phyloP scores from a whole-genome alignment of 2,329 filamentous ascomycete species.

The Venturia pyrina region DNA sequence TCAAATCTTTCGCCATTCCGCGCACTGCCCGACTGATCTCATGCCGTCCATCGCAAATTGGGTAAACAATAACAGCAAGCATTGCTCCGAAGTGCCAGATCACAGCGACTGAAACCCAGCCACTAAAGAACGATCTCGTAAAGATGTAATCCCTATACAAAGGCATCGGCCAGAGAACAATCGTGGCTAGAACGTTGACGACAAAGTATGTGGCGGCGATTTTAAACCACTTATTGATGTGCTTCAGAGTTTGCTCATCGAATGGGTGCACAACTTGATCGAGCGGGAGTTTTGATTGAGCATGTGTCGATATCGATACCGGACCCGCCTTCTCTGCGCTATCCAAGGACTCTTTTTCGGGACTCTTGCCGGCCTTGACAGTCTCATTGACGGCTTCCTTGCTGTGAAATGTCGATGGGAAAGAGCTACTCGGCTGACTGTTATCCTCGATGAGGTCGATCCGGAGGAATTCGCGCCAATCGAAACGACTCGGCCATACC shows the following conservation, averaged over 20 bases:
- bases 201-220: slow-evolving; percentile 14
- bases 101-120: neutral
- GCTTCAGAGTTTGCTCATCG: slow-evolving; percentile 20
- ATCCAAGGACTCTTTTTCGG: neutral
- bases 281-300: slow-evolving; percentile 17
- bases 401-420: neutral
- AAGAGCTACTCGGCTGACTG: slow-evolving; percentile 12
- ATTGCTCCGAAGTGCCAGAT: neutral
- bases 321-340: neutral
- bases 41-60: neutral
- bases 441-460: slow-evolving; percentile 19
- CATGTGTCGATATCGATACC: neutral
- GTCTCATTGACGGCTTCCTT: neutral
- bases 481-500: slow-evolving; percentile 23
- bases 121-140: neutral
- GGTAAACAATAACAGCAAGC: neutral
- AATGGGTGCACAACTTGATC: slow-evolving; percentile 38
- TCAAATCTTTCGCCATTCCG: neutral
- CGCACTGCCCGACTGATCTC: neutral
- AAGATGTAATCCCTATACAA: neutral
- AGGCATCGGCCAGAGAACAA: neutral
- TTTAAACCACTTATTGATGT: slow-evolving; percentile 14
- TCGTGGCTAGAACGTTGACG: neutral
- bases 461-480: slow-evolving; percentile 37
- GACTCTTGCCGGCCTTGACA: neutral